A percentile compares a stretch with the other conserved stretches of the same genome.
phyloP scores from a whole-genome alignment of 2,329 filamentous ascomycete genomes.

The Dryadomyces quercivorus region DNA sequence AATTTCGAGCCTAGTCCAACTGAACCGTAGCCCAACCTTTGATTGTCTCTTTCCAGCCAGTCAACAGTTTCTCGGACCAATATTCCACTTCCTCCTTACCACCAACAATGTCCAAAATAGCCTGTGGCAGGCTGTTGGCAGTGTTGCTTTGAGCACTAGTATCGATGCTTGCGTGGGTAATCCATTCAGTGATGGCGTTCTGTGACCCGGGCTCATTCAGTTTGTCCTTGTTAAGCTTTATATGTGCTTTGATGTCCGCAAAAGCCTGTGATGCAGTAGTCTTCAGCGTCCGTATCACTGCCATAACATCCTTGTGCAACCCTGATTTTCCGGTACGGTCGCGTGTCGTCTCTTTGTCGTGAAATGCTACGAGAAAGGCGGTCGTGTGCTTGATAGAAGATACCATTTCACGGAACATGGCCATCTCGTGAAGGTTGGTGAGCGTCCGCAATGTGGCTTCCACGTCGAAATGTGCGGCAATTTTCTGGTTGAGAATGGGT shows the following conservation, averaged over 20 bases:
- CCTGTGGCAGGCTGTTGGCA: constrained; percentile 11
- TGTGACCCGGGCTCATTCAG: constrained; percentile 24
- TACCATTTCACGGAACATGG: constrained; percentile 24
- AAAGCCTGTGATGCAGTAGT: constrained; percentile 10
- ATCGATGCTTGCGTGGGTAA: constrained; percentile 7
- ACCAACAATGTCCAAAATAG: constrained; percentile 18
- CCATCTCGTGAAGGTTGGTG: constrained; percentile 22
- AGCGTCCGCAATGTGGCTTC: constrained; percentile 17
- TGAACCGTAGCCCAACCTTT: constrained; percentile 24
- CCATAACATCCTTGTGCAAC: constrained; percentile 20
- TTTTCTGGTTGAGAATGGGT: neutral
- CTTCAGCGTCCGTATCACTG: constrained; percentile 17
- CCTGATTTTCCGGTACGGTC: constrained; percentile 21
- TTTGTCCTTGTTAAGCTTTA: constrained; percentile 20
- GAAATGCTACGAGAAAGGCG: constrained; percentile 17
- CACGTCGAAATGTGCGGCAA: neutral
- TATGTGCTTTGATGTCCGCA: constrained; percentile 17
- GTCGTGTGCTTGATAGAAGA: constrained; percentile 20
- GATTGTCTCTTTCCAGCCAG: constrained; percentile 26
- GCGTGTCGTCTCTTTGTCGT: constrained; percentile 20
- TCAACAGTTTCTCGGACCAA: constrained; percentile 23
- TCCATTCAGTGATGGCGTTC: constrained; percentile 23
- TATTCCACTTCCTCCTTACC: constrained; percentile 18
- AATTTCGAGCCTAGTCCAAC: constrained; percentile 15
- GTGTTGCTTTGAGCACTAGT: neutral